phyloP scores from a whole-genome alignment of 176 grass and related monocot genomes.

The Carex pumila region DNA sequence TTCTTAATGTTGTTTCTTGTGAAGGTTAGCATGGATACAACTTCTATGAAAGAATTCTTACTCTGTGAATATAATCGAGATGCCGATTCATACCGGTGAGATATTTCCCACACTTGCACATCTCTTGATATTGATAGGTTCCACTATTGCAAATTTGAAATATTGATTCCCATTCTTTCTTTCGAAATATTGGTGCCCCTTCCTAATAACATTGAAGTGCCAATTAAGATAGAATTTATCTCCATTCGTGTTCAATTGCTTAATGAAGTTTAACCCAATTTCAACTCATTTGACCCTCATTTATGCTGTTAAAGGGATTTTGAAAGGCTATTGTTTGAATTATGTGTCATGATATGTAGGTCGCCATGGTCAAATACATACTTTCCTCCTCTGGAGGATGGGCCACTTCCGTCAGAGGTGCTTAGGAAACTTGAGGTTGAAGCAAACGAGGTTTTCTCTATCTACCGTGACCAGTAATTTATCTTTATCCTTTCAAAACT shows the following conservation, averaged over 20 bases:
- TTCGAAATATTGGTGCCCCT: background rate
- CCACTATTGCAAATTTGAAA: background rate
- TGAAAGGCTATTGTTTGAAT: background rate
- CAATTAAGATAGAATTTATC: background rate
- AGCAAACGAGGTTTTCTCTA: slow-evolving; percentile 88
- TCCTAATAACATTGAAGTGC: background rate
- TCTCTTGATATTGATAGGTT: background rate
- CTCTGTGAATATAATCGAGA: slow-evolving; percentile 97
- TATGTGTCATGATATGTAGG: slow-evolving; percentile 34
- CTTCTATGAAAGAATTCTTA: slow-evolving; percentile 76
- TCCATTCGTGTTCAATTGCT: background rate
- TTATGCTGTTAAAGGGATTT: background rate
- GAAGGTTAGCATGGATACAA: slow-evolving; percentile 80
- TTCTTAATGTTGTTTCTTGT: background rate
- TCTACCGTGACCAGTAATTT: slow-evolving; percentile 92
- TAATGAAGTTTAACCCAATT: background rate
- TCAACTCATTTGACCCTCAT: background rate
- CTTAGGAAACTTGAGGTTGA: slow-evolving; percentile 80
- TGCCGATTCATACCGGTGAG: slow-evolving; percentile 87
- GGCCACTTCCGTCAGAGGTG: slow-evolving; percentile 58
- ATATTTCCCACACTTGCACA: background rate
- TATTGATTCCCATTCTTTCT: background rate
- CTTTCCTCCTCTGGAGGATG: slow-evolving; percentile 81
- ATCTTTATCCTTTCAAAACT: slow-evolving; percentile 13
- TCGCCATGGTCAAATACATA: slow-evolving; percentile 97